Evolutionary conservation across 768 basidiomycete genomes (phyloP).

Genomic region (Cubamyces sp.): DNA sequence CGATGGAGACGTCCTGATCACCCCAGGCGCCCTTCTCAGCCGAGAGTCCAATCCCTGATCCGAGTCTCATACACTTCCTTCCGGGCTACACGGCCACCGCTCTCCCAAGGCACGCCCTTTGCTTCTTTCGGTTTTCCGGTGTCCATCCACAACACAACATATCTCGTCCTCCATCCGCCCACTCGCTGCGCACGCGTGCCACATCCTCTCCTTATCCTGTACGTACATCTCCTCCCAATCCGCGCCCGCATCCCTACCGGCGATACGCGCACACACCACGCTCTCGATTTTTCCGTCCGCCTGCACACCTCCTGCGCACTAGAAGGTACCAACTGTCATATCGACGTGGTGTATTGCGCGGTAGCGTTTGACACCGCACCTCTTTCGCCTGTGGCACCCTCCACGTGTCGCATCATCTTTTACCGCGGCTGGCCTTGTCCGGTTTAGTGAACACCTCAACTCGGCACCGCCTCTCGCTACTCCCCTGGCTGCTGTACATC

Average conservation of each 20-base stretch:
- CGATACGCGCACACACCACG: too few relatives aligned
- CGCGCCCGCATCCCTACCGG: not conserved
- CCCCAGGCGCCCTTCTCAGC: conserved; percentile 4
- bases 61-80: conserved; percentile 18
- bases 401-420: not conserved
- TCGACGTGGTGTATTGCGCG: not conserved
- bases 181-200: not conserved
- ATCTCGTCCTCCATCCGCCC: not conserved
- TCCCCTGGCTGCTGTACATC: not conserved
- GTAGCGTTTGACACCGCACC: not conserved
- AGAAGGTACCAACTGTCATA: not conserved
- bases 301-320: not conserved
- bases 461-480: not conserved
- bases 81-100: conserved; percentile 22
- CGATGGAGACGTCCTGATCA: conserved; percentile 6
- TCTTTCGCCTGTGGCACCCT: not conserved
- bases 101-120: conserved; percentile 4
- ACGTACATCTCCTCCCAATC: not conserved
- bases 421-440: not conserved
- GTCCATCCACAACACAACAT: not conserved
- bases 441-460: not conserved
- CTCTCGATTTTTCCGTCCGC: not conserved
- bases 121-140: not conserved
- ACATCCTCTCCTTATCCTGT: not conserved
- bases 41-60: conserved; percentile 13